Conservation (phyloP, 768 basidiomycete genomes). For the Amanita subjunquillea region DNA sequence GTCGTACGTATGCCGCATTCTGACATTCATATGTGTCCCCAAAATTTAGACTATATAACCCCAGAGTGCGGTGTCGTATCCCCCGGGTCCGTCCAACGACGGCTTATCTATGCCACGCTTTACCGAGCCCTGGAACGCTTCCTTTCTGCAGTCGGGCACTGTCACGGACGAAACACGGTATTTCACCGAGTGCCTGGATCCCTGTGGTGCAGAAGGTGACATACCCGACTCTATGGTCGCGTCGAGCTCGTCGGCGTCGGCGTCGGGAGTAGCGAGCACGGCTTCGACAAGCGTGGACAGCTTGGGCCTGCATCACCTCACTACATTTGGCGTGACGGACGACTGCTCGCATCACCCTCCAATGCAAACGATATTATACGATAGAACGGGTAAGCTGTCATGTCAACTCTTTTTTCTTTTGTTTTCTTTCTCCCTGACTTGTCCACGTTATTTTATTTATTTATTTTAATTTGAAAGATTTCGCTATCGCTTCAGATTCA, state of each 20-base stretch:
- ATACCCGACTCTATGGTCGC: background rate
- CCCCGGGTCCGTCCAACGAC: too few relatives aligned
- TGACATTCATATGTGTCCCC: background rate
- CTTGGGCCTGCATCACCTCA: background rate
- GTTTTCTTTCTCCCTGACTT: too few relatives aligned
- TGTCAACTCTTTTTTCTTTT: too few relatives aligned
- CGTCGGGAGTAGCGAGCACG: background rate
- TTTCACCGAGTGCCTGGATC: background rate
- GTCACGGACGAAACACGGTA: background rate
- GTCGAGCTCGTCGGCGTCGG: background rate
- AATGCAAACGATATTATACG: background rate
- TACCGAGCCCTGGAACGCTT: too few relatives aligned
- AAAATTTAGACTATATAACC: background rate
- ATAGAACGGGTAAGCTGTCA: background rate
- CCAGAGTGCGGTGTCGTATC: background rate
- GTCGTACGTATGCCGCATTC: background rate
- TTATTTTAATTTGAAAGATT: background rate
- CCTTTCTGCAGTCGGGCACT: background rate
- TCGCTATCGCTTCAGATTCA: background rate
- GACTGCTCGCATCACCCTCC: background rate
- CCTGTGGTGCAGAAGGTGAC: background rate
- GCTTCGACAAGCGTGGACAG: slow-evolving; percentile 1
- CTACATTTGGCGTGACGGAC: background rate
- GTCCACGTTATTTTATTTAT: background rate
- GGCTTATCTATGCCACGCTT: too few relatives aligned